These are phyloP conservation scores for Colletotrichum tofieldiae DNA, from an alignment of 2,329 filamentous ascomycete genomes.

Conservation along the genomic window DNA sequence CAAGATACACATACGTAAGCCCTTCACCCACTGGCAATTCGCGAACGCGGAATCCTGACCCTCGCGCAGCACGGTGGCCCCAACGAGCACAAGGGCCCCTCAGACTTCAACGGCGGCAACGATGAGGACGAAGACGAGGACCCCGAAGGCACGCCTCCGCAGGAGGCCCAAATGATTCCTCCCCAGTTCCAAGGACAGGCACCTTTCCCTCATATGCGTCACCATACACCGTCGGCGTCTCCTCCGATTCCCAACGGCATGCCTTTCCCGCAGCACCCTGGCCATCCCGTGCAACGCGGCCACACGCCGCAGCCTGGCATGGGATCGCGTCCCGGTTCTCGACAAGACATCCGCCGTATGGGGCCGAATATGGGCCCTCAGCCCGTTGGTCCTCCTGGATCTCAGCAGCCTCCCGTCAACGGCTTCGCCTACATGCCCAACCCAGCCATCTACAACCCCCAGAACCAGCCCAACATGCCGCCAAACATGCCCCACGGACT, in stretches of 20 bases:
- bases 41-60: slow-evolving; percentile 39
- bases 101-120: slow-evolving; percentile 89
- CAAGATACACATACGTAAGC: slow-evolving; percentile 91
- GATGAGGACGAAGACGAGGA: slow-evolving; percentile 90
- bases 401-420: slow-evolving; percentile 69
- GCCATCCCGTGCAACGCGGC: slow-evolving; percentile 70
- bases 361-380: slow-evolving; percentile 82
- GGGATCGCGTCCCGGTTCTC: slow-evolving; percentile 83
- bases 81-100: slow-evolving; percentile 96
- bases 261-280: slow-evolving; percentile 71
- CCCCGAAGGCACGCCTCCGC: slow-evolving; percentile 80
- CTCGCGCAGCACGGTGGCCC: slow-evolving; percentile 84
- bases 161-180: slow-evolving; percentile 76
- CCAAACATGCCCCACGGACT: slow-evolving; percentile 56
- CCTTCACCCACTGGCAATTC: slow-evolving; percentile 1
- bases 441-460: slow-evolving; percentile 86
- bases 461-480: slow-evolving; percentile 61
- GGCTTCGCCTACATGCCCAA: slow-evolving; percentile 90
- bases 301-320: slow-evolving; percentile 87
- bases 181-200: slow-evolving; percentile 79
- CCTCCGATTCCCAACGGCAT: slow-evolving; percentile 88
- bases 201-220: slow-evolving; percentile 85
- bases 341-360: slow-evolving; percentile 83
- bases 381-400: slow-evolving; percentile 71
- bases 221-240: slow-evolving; percentile 87